Evolutionary conservation across 805 yeast species (phyloP), one percentile per base, ranked within the genome.

Genomic region (Yamadazyma nakazawae): DNA sequence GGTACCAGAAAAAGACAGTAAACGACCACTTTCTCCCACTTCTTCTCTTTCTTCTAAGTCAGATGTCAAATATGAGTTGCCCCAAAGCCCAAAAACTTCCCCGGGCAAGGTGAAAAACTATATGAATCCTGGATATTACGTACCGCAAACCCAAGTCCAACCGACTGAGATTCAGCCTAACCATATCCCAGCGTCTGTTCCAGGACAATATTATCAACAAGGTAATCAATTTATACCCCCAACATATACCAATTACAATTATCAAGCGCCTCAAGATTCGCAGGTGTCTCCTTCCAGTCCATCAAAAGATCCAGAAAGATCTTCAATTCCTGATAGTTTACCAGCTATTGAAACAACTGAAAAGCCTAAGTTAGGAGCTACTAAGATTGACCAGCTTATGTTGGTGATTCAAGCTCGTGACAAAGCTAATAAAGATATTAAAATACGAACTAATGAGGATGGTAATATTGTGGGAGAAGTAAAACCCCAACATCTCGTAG

Each of bases 371-470:
- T 63, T 88, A 5, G 96, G 96, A 1, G 89, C 91, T 3, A 91
- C 96, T 0, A 87, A 87, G 59, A 88, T 91, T 24, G 98, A 91
- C 66, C 95, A 85, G 57, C 70, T 91, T 58, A 89, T 91, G 97
- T 72, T 91, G 41, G 87, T 89, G 34, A 85, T 91, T 45, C 96
- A 91, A 63, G 96, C 96, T 0, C 76, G 96, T 43, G 86, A 85
- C 49, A 85, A 86, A 53, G 87, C 91, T 8, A 74, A 84, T 21
- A 78, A 81, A 10, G 78, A 75, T 40, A 82, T 86, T 36, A 74
- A 76, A 41, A 47, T 47, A 13, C 47, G 42, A 17, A 83, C 81
- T 51, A 79, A 84, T 1, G 78, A 79, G 8, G 91, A 85, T 63
- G 95, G 96, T 1, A 78, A 82, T 32, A 74, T 84, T 25, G 59